A percentile compares a stretch with the other conserved stretches of the same genome.
Conservation (phyloP, 345 rosid species). For the Clausena lansium region DNA sequence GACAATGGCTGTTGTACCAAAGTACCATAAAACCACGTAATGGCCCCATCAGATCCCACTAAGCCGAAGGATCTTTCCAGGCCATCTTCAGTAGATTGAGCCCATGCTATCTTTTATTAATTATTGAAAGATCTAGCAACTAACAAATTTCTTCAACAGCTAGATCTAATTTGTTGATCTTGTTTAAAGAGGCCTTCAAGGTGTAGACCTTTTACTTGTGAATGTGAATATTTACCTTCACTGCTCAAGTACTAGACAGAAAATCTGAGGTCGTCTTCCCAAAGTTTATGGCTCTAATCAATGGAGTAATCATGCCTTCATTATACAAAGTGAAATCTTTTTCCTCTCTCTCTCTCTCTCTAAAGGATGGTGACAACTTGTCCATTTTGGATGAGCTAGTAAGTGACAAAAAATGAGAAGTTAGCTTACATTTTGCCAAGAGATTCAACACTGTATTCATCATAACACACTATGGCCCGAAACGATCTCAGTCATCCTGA, state of each 20-base stretch:
- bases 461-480: constrained; percentile 12
- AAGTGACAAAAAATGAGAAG: constrained; percentile 14
- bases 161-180: too few relatives aligned
- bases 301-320: constrained; percentile 11
- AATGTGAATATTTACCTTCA: not conserved
- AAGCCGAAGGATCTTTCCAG: not conserved
- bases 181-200: not conserved
- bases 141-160: not conserved
- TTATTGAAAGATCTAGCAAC: not conserved
- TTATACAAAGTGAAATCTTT: not conserved
- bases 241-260: not conserved
- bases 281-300: constrained; percentile 16
- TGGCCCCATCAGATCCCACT: not conserved
- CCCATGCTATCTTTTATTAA: too few relatives aligned
- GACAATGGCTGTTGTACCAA: not conserved
- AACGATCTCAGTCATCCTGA: constrained; percentile 6
- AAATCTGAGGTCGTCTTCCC: not conserved
- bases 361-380: not conserved
- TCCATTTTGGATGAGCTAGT: constrained; percentile 14
- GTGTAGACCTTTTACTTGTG: not conserved
- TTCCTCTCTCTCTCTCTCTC: not conserved
- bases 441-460: constrained; percentile 7
- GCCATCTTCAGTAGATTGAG: too few relatives aligned
- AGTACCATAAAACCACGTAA: not conserved
- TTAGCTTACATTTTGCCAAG: not conserved